Evolutionary conservation across 2,329 filamentous ascomycete genomes (phyloP).

Genomic region (Metarhizium humberi): DNA sequence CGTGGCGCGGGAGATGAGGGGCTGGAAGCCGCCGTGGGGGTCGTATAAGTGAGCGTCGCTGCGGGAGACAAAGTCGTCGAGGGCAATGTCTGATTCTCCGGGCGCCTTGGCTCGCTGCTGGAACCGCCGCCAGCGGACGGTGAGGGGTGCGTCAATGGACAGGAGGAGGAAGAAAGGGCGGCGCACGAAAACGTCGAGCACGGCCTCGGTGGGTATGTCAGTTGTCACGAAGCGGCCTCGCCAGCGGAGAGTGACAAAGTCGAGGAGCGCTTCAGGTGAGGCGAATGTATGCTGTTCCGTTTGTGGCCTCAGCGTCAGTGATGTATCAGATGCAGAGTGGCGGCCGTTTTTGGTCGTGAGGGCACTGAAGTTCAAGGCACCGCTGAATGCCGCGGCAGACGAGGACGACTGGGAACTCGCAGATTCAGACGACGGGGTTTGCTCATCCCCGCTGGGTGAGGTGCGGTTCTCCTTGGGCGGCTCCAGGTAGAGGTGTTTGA

Average conservation of each 20-base stretch:
- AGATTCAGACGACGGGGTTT: constrained; percentile 2
- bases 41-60: constrained; percentile 72
- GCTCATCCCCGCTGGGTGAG: not conserved
- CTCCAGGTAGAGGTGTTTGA: constrained; percentile 59
- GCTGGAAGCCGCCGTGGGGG: constrained; percentile 53
- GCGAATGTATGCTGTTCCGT: constrained; percentile 38
- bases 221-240: constrained; percentile 76
- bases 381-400: constrained; percentile 12
- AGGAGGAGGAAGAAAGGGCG: constrained; percentile 91
- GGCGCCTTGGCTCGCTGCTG: constrained; percentile 26
- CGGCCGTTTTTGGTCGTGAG: constrained; percentile 17
- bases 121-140: constrained; percentile 74
- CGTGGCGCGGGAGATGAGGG: constrained; percentile 72
- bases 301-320: constrained; percentile 14
- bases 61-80: constrained; percentile 46
- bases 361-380: constrained; percentile 15
- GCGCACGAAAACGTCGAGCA: constrained; percentile 65
- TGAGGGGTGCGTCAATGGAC: constrained; percentile 83
- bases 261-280: constrained; percentile 59
- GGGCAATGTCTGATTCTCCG: constrained; percentile 22
- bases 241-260: constrained; percentile 83
- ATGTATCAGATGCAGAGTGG: constrained; percentile 16
- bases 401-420: constrained; percentile 6
- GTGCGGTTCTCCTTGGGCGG: not conserved
- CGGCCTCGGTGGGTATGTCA: constrained; percentile 63